Evolutionary conservation across 495 filamentous ascomycete species (phyloP).

Genomic region (Podospora tetraspora): DNA sequence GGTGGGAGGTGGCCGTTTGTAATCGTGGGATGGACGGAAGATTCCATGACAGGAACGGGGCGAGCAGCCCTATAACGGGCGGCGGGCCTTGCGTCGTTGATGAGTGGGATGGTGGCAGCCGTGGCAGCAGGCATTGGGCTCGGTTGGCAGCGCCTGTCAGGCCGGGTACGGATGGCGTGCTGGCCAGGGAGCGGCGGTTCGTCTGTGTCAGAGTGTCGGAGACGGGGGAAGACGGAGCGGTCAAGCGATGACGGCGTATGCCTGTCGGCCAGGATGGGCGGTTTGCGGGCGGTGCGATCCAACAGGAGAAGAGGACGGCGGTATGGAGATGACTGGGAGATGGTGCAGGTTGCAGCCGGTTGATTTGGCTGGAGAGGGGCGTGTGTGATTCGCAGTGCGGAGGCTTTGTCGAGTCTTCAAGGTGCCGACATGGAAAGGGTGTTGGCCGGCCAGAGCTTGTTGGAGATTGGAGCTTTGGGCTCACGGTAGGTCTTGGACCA

Average conservation of each 20-base stretch:
- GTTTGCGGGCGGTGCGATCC: conserved; percentile 2
- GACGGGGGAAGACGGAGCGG: conserved; percentile 18
- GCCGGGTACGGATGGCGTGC: conserved; percentile 33
- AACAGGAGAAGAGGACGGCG: conserved; percentile 1
- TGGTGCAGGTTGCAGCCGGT: not conserved
- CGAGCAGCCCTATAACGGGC: conserved; percentile 15
- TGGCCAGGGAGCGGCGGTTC: conserved; percentile 18
- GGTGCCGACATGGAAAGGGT: not conserved
- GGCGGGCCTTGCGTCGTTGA: conserved; percentile 26
- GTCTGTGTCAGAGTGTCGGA: conserved; percentile 4
- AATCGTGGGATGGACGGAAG: conserved; percentile 14
- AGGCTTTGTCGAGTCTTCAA: not conserved
- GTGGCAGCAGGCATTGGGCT: conserved; percentile 29
- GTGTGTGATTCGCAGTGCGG: not conserved
- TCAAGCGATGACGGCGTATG: conserved; percentile 10
- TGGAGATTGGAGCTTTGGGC: no score
- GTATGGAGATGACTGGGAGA: not conserved
- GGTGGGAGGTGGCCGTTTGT: conserved; percentile 19
- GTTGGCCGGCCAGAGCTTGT: no score
- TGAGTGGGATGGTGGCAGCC: conserved; percentile 25
- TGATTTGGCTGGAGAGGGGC: not conserved
- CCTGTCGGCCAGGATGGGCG: not conserved
- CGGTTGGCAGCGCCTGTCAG: conserved; percentile 23
- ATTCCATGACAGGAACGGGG: conserved; percentile 23
- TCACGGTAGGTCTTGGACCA: no score